phyloP scores from a whole-genome alignment of 139 green algal species.

The Micractinium sp. region DNA sequence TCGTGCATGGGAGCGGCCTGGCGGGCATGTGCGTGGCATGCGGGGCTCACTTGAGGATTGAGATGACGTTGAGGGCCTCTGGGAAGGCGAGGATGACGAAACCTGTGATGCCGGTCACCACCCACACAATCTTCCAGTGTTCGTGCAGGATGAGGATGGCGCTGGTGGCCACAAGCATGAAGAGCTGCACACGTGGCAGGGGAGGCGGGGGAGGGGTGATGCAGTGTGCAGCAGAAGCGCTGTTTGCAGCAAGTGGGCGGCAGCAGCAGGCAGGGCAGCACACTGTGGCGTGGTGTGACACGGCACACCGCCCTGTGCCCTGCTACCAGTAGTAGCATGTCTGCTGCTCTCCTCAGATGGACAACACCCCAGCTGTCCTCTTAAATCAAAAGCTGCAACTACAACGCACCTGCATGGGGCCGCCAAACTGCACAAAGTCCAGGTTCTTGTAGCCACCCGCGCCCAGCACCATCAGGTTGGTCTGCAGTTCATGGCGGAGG shows the following conservation, averaged over 20 bases:
- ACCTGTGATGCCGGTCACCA: conserved; percentile 36
- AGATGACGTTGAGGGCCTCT: conserved; percentile 18
- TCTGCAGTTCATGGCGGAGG: conserved; percentile 42
- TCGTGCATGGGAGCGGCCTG: neutral
- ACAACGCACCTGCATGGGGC: neutral
- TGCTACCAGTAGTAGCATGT: too few species aligned
- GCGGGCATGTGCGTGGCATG: neutral
- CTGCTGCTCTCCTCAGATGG: too few species aligned
- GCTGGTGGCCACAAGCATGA: conserved; percentile 31
- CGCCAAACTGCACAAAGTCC: conserved; percentile 62
- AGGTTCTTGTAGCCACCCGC: conserved; percentile 63
- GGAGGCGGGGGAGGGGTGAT: neutral
- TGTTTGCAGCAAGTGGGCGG: too few species aligned
- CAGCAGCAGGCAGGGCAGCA: neutral
- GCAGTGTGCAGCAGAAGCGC: neutral
- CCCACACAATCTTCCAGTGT: conserved; percentile 38
- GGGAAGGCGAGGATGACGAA: conserved; percentile 21
- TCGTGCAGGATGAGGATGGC: conserved; percentile 20
- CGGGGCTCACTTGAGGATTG: neutral
- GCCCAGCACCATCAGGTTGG: conserved; percentile 75
- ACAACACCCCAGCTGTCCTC: too few species aligned
- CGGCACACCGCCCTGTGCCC: neutral
- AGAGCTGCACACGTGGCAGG: conserved; percentile 7
- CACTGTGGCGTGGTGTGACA: neutral
- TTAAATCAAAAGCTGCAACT: neutral